Base-by-base conservation (phyloP, 2,329 filamentous ascomycete species). In the Neonectria magnoliae region DNA sequence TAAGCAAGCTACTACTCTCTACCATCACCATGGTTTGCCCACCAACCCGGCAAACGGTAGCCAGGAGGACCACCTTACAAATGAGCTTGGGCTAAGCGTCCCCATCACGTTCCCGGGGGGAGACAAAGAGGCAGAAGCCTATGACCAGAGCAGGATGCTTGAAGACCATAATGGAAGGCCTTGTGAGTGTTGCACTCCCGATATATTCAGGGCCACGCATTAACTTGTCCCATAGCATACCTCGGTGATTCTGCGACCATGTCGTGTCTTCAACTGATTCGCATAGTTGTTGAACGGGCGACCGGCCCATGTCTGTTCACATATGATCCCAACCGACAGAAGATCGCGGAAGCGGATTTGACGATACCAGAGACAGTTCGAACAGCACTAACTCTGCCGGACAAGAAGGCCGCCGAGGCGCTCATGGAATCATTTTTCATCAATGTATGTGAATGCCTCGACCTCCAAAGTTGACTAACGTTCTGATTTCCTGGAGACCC, bases 201-300 rank as follows among this genome's bases (percentile, higher is more conserved):
- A 53, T 36, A 6, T 5, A 25, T 3, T n/a, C 14, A 36, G 54
- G 27, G 20, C 20, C n/a, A 33, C 22, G 6, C 38, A 14, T 71
- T 73, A 47, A 74, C 63, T 64, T 44, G 56, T 5, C 20, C 20
- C 31, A 1, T 33, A 87, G 85, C 88, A 25, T 90, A 89, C 66
- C 81, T 90, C 65, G 88, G 88, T n/a, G 86, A 90, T 67, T 87
- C 88, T 2, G 87, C 87, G 1, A 87, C 86, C 0, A 78, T 90
- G 6, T 88, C 88, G 0, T 90, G 87, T 69, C 78, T 90, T 3
- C 85, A 90, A 60, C 78, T 88, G 48, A 83, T 90, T 18, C 85
- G 88, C 10, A 85, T 86, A 77, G 84, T 90, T 68, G 87, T 90
- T 5, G 84, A 87, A 67, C 84, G 78, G 9, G 81, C 82, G 31